Base-by-base conservation (phyloP, 225 moss, liverwort and hornwort species). In the Marchantia paleacea region DNA sequence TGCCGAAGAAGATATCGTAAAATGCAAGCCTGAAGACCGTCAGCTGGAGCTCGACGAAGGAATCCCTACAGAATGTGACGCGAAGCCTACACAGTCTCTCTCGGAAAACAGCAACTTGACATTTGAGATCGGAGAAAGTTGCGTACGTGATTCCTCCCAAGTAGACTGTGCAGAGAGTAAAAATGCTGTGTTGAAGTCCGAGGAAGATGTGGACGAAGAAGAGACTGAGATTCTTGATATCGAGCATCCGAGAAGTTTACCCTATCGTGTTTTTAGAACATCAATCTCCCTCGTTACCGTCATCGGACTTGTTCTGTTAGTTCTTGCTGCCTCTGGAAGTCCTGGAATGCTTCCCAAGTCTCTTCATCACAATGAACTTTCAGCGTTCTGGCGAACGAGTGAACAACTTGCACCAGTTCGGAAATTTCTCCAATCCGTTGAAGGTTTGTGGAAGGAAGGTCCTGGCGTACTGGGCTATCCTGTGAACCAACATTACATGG, bases 251-350 rank as follows among this genome's bases (percentile, higher is more conserved):
- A 64, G 55, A 73, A 81, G 80, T 75, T 82, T 66, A 62, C 57
- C 84, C 69, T 75, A 6, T 26, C 76, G 72, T 72, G 75, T 57
- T 54, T 89, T 73, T 16, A 87, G 51, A 65, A 58, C 52, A 47
- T 75, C 58, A 22, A 80, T n/a, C 52, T 55, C 70, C 65, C 16
- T 76, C 8, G 15, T 85, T 7, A 14, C 70, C n/a, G 16, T 89
- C 51, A 55, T 85, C 12, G 71, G 82, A 16, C 24, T 91, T 48
- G 82, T 81, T 1, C 80, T 80, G 6, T 83, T 91, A 28, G 62
- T 85, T 55, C 82, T 92, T 58, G 83, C 88, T 7, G 81, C 81
- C 20, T 92, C 94, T 16, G 89, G 92, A 29, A 91, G 91, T 82
- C 84, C 82, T 20, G 90, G 82, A 3, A 85, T 94, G 54, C 86